Evolutionary conservation across 768 basidiomycete genomes (phyloP).

Genomic region (Gymnopilus dilepis): DNA sequence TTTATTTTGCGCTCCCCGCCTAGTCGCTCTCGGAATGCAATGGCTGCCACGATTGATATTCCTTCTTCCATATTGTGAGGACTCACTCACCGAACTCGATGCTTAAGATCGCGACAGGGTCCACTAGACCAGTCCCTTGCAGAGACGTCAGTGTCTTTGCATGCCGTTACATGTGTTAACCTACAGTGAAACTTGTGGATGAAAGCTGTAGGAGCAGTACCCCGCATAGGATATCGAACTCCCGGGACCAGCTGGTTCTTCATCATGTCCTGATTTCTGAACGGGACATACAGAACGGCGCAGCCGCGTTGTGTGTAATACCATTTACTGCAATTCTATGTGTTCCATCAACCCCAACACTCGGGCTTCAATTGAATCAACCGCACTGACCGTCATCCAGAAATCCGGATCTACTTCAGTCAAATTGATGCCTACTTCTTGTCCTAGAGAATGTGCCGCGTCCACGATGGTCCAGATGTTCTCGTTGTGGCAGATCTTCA

Average conservation of each 20-base stretch:
- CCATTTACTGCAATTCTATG: slow-evolving; percentile 85
- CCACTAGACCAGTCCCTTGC: slow-evolving; percentile 6
- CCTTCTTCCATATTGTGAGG: neutral
- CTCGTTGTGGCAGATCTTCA: slow-evolving; percentile 65
- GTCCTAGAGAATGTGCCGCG: slow-evolving; percentile 80
- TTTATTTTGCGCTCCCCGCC: slow-evolving; percentile 80
- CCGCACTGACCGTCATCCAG: slow-evolving; percentile 47
- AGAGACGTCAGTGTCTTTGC: neutral
- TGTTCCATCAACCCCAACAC: neutral
- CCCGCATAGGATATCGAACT: neutral
- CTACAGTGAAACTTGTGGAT: slow-evolving; percentile 11
- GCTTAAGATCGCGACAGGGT: slow-evolving; percentile 1
- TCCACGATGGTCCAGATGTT: slow-evolving; percentile 71
- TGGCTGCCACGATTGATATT: slow-evolving; percentile 42
- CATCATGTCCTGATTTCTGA: slow-evolving; percentile 13
- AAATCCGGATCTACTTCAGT: slow-evolving; percentile 65
- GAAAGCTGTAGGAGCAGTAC: neutral
- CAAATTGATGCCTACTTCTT: slow-evolving; percentile 66
- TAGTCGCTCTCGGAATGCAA: slow-evolving; percentile 73
- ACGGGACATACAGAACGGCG: slow-evolving; percentile 77
- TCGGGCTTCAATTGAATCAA: neutral
- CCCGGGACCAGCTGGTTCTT: neutral
- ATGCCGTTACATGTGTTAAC: neutral
- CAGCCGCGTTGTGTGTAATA: slow-evolving; percentile 67
- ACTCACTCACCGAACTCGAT: slow-evolving; percentile 10